Evolutionary conservation across 768 basidiomycete species (phyloP).

Genomic region (Suillus alpinus): DNA sequence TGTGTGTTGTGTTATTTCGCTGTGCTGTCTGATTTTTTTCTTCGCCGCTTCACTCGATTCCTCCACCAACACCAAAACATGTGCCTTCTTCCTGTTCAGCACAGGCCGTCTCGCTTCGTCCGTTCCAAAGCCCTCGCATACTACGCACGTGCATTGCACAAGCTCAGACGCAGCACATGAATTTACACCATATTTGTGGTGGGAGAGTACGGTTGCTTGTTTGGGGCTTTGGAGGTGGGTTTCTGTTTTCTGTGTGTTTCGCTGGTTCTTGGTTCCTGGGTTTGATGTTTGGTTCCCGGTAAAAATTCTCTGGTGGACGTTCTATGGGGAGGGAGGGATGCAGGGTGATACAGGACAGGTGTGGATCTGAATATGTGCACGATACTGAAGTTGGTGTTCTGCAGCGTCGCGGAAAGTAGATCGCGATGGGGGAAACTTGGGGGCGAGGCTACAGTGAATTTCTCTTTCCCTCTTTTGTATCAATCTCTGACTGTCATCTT

Average conservation of each 20-base stretch:
- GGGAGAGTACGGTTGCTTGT: conserved; percentile 83
- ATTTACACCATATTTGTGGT: conserved; percentile 76
- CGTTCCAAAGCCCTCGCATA: conserved; percentile 77
- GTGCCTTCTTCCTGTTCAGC: conserved; percentile 92
- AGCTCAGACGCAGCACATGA: conserved; percentile 64
- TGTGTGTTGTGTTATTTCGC: conserved; percentile 2
- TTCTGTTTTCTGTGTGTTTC: neutral
- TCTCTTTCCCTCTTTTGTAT: neutral
- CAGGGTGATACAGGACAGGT: no score
- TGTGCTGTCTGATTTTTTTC: no score
- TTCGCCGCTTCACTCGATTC: no score
- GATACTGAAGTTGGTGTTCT: no score
- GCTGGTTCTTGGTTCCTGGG: neutral
- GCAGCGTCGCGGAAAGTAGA: neutral
- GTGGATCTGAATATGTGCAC: no score
- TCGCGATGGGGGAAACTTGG: neutral
- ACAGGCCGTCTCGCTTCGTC: conserved; percentile 79
- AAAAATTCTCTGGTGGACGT: no score
- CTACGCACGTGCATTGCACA: conserved; percentile 66
- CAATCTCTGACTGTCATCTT: no score
- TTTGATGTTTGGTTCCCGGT: neutral
- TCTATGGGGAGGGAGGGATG: no score
- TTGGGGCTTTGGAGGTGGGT: conserved; percentile 57
- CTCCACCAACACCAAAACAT: conserved; percentile 31
- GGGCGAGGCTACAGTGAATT: neutral